phyloP scores from a whole-genome alignment of 495 filamentous ascomycete genomes.

The Cenococcum geophilum region DNA sequence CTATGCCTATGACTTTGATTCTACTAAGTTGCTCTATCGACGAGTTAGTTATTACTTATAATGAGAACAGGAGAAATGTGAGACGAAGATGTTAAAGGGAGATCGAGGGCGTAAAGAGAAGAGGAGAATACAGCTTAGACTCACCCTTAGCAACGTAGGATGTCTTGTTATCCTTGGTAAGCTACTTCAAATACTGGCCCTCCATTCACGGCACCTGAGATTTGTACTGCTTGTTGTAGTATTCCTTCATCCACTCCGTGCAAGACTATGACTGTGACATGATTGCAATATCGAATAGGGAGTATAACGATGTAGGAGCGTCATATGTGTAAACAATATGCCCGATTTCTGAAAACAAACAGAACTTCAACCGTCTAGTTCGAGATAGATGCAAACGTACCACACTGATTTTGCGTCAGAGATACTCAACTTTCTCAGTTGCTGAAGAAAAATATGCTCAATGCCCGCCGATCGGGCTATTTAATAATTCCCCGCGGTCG shows the following conservation, averaged over 20 bases:
- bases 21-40: constrained; percentile 55
- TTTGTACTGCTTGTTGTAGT: constrained; percentile 61
- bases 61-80: too few species aligned
- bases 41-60: neutral
- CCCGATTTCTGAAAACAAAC: neutral
- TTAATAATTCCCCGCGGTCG: too few species aligned
- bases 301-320: neutral
- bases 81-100: neutral
- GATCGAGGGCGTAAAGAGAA: neutral
- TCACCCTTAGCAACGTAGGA: constrained; percentile 58
- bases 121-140: constrained; percentile 11
- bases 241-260: constrained; percentile 50
- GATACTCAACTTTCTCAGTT: too few species aligned
- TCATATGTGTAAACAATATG: neutral
- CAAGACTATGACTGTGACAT: constrained; percentile 33
- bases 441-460: too few species aligned
- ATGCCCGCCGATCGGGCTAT: too few species aligned
- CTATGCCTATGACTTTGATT: constrained; percentile 57
- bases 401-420: too few species aligned
- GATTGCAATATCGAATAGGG: neutral
- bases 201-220: constrained; percentile 72
- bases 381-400: too few species aligned
- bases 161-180: constrained; percentile 67
- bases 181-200: constrained; percentile 61
- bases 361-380: too few species aligned